Percentiles rank a stretch among this genome's conserved stretches.
These are phyloP conservation scores for Colletotrichum sidae DNA, from an alignment of 2,329 filamentous ascomycete genomes.

Conservation along the genomic window DNA sequence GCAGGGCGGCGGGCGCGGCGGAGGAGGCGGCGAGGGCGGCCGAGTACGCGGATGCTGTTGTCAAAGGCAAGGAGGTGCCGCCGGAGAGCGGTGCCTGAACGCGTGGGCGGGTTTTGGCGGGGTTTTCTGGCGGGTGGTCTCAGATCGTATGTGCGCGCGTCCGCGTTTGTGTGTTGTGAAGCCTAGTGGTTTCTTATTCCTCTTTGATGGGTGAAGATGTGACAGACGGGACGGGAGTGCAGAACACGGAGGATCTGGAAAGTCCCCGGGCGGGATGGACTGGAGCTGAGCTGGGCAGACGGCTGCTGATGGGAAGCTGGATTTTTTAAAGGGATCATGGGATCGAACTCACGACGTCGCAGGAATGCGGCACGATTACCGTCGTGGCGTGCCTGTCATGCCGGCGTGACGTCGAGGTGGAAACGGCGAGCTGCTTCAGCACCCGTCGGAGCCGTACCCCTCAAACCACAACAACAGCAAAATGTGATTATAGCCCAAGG, in stretches of 20 bases:
- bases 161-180: too few relatives aligned
- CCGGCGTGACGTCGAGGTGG: not conserved
- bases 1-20: slow-evolving; percentile 7
- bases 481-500: too few relatives aligned
- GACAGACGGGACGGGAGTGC: too few relatives aligned
- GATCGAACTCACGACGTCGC: slow-evolving; percentile 4
- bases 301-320: too few relatives aligned
- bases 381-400: slow-evolving; percentile 10
- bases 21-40: not conserved
- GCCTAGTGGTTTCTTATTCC: not conserved
- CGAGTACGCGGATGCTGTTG: slow-evolving; percentile 18
- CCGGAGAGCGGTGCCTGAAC: slow-evolving; percentile 6
- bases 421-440: too few relatives aligned
- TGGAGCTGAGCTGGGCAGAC: too few relatives aligned
- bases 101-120: slow-evolving; percentile 8
- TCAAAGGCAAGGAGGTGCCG: slow-evolving; percentile 33
- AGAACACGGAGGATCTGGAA: too few relatives aligned
- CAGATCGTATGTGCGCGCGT: too few relatives aligned
- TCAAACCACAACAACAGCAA: too few relatives aligned
- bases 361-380: slow-evolving; percentile 2
- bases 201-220: not conserved
- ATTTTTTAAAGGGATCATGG: not conserved
- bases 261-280: too few relatives aligned
- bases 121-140: too few relatives aligned
- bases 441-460: too few relatives aligned